Conservation (phyloP, 371 early-diverging fungal species). For the Mucor irregularis region DNA sequence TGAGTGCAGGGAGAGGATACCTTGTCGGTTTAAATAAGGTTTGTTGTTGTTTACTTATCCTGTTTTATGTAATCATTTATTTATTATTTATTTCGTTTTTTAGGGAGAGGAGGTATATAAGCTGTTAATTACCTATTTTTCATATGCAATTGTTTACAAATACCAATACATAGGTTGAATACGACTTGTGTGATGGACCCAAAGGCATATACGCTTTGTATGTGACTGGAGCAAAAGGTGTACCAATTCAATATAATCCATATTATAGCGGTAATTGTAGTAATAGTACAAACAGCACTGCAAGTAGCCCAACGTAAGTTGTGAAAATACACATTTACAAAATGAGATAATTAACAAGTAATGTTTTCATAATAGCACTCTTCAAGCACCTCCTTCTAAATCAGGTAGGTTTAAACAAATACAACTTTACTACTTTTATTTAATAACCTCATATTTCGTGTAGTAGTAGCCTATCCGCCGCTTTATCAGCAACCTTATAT, state of each 20-base stretch:
- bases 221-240: conserved; percentile 3
- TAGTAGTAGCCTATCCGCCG: too few relatives aligned
- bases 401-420: not conserved
- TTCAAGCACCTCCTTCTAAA: not conserved
- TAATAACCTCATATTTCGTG: too few relatives aligned
- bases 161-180: not conserved
- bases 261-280: too few relatives aligned
- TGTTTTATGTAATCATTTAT: not conserved
- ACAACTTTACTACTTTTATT: too few relatives aligned
- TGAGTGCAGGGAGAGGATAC: not conserved
- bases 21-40: conserved; percentile 3
- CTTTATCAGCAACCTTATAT: not conserved
- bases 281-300: too few relatives aligned
- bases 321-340: too few relatives aligned
- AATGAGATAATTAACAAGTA: too few relatives aligned
- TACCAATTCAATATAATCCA: not conserved
- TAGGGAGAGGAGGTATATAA: conserved; percentile 8
- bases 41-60: conserved; percentile 4
- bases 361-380: too few relatives aligned
- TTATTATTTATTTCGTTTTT: too few relatives aligned
- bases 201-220: conserved; percentile 4
- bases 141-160: not conserved
- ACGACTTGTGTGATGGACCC: conserved; percentile 4
- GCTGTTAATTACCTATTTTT: not conserved
- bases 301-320: too few relatives aligned